A percentile compares a stretch with the other conserved stretches of the same genome.
These are phyloP conservation scores for Rhizopogon roseolus DNA, from an alignment of 768 basidiomycete species.

Conservation along the genomic window DNA sequence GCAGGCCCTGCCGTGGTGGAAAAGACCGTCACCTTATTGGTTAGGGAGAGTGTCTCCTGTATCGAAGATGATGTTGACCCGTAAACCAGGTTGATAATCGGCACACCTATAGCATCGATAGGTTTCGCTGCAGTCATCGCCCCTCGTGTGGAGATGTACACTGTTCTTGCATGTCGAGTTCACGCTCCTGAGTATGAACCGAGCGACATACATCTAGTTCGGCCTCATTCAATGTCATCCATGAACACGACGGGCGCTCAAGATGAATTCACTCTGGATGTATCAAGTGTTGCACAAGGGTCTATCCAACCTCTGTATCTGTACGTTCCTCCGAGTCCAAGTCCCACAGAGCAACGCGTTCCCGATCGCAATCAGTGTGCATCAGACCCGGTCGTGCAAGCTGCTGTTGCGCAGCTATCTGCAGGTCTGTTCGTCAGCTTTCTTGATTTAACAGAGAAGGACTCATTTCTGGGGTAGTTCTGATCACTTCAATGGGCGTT, in stretches of 20 bases:
- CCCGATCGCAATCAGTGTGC: slow-evolving; percentile 37
- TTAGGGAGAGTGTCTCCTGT: slow-evolving; percentile 26
- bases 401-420: slow-evolving; percentile 61
- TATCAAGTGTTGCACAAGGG: background rate
- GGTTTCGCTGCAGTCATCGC: slow-evolving; percentile 57
- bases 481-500: slow-evolving; percentile 53
- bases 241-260: background rate
- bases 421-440: slow-evolving; percentile 41
- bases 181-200: slow-evolving; percentile 52
- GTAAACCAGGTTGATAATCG: slow-evolving; percentile 48
- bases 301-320: background rate
- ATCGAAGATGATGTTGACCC: background rate
- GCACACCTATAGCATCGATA: slow-evolving; percentile 50
- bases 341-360: background rate
- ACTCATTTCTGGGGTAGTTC: background rate
- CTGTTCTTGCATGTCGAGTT: slow-evolving; percentile 64
- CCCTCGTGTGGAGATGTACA: slow-evolving; percentile 71
- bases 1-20: slow-evolving; percentile 63
- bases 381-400: slow-evolving; percentile 68
- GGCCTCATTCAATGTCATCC: background rate
- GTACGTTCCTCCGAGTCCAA: background rate
- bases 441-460: background rate
- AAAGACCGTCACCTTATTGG: slow-evolving; percentile 70
- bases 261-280: background rate
- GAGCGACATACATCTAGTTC: background rate